Evolutionary conservation across 164 flowering plant species (phyloP), one percentile per base, ranked within the genome.

Genomic region (Pachysandra terminalis): DNA sequence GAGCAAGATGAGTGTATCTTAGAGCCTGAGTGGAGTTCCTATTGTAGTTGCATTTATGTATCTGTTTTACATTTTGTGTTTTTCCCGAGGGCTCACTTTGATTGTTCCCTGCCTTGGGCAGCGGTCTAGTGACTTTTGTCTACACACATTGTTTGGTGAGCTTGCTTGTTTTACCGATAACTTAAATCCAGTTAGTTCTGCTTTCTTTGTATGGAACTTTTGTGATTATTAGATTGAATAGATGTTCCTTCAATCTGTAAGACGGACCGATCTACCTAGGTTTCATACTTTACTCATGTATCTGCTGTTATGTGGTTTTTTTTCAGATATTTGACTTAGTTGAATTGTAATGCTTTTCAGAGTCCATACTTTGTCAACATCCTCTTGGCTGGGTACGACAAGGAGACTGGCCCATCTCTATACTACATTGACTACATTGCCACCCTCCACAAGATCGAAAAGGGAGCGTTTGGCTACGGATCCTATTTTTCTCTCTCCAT

Each of bases 401-500:
- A 89, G 77, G 97, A 90, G 68, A 79, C 79, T 8, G 97, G 97
- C 37, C 90, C 99, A 24, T 89, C 97, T 2, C 84, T 95, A 9
- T 95, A 86, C 81, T 90, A 82, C 83, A 84, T 95, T 1, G 99
- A 95, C 81, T 95, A 95, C 78, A 92, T 92, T 78, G 96, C 98
- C 1, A 79, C 96, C n/a, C 84, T 89, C 64, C 96, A 91, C 93
- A 95, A 95, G 84, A 77, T 95, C 32, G 96, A 95, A 16, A 92
- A 90, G 85, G 97, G 88, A 24, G 97, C 98, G 22, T 95, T 95
- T 79, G 98, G 98, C 19, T 95, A 95, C 51, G 97, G 98, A 1
- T 85, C 97, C 25, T 95, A 89, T 65, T 95, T 95, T 74, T 81
- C 88, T 9, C 91, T 95, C 15, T 54, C 98, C 61, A 84, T 88